Base-by-base conservation (phyloP, 257 asterid genomes). In the Fraxinus excelsior region DNA sequence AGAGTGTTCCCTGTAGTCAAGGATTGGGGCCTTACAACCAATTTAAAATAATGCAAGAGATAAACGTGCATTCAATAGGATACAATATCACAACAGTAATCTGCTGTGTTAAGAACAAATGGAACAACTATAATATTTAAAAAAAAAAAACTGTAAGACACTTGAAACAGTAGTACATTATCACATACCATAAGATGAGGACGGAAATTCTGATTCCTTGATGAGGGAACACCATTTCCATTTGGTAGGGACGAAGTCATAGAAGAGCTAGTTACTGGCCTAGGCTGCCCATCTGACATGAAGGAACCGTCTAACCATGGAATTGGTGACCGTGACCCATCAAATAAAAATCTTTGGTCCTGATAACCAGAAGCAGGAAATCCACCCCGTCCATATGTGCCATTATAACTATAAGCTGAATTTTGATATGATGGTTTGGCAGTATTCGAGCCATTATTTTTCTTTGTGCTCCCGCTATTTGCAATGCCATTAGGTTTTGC, bases 251-350 rank as follows among this genome's bases (percentile, higher is more conserved):
- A 76, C 0, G 92, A 81, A 7, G 84, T 74, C 87, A 85, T 73
- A 23, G 94, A 73, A 19, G 90, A 80, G 75, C 78, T 82, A 13
- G 82, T 82, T 6, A 84, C 76, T 9, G 90, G 85, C 85, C 86
- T 88, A 3, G 77, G 79, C 79, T 89, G 93, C 64, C 84, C 97
- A 67, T 87, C 96, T n/a, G 89, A 70, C 78, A 74, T 87, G 71
- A 86, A 90, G 18, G 91, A 84, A 16, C 74, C 76, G 62, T 92
- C 97, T 49, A 85, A 40, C 97, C 96, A 90, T 53, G 96, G 90
- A 58, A 87, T 67, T n/a, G 91, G 92, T 10, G 96, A 87, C 40
- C 76, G 87, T 53, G 86, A 34, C 58, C 92, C 94, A 79, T 92
- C 95, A 79, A 74, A 87, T 13, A 82, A 87, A 77, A 46, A 90